Percentiles rank a stretch among this genome's conserved stretches.
Conservation (phyloP, 306 rosid species). For the Purshia tridentata region DNA sequence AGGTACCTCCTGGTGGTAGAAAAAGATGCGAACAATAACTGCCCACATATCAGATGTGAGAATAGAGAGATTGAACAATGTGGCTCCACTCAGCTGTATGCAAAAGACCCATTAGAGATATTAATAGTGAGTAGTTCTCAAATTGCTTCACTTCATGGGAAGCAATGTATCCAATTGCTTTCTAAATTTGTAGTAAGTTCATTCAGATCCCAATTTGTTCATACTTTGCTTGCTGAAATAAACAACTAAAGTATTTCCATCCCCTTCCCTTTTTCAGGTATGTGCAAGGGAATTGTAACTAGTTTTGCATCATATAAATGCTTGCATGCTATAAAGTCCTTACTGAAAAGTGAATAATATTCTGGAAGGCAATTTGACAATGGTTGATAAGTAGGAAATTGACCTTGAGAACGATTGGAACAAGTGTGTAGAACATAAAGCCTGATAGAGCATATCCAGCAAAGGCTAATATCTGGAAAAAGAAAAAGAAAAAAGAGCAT, state of each 20-base stretch:
- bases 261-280: too few species aligned
- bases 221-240: background rate
- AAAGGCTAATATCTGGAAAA: slow-evolving; percentile 30
- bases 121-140: background rate
- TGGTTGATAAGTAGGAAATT: background rate
- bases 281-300: too few species aligned
- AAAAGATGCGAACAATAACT: slow-evolving; percentile 31
- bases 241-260: too few species aligned
- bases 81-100: slow-evolving; percentile 40
- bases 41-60: slow-evolving; percentile 49
- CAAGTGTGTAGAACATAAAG: slow-evolving; percentile 40
- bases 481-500: background rate
- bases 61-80: slow-evolving; percentile 39
- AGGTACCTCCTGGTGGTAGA: slow-evolving; percentile 36
- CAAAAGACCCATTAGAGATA: slow-evolving; percentile 1
- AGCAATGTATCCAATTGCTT: background rate
- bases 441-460: slow-evolving; percentile 32
- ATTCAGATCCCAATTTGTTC: background rate
- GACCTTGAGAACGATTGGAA: slow-evolving; percentile 42
- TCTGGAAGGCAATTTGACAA: too few species aligned
- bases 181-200: background rate
- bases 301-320: too few species aligned
- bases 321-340: too few species aligned
- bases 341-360: too few species aligned
- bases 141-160: slow-evolving; percentile 5